Evolutionary conservation across 805 yeast species (phyloP), one percentile per base, ranked within the genome.

Genomic region (Pichia pseudocactophila): DNA sequence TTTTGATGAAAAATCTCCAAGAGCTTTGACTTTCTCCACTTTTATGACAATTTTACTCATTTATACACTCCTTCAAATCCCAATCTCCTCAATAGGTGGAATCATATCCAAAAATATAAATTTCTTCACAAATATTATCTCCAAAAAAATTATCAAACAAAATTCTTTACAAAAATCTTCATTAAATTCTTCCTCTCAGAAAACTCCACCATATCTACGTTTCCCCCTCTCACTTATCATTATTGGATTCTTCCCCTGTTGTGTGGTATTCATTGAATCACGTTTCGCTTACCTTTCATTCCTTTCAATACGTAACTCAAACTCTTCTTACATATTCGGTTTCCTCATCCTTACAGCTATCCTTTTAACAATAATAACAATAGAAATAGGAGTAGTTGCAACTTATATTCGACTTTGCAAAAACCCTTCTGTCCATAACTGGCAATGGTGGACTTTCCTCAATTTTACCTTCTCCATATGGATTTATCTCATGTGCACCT

Each of bases 401-500:
- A 70, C 81, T 9, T 86, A 81, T 54, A 56, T 82, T 34, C 70
- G 81, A 35, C 66, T 86, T 52, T 68, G 57, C 40, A 45, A 54
- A 17, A 59, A 61, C n/a, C 61, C 74, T 54, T 77, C 64, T 27
- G 8, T 30, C 15, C 19, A 15, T 5, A 38, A 70, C 50, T 88
- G 96, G 96, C 85, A 84, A 56, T 86, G 95, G 95, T 70, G 80
- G 50, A 68, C 87, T 11, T 86, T 85, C 59, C 59, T 76, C 41
- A 75, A 79, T 25, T 85, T 94, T 4, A 66, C 77, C 1, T 66
- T 76, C 4, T 77, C 89, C 44, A 73, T 84, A 37, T 86, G 87
- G 26, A 68, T 80, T 69, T 85, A 82, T 62, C 69, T 87, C 44
- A 76, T 76, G 49, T 59, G 68, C 8, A 86, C 83, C 57, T 74